phyloP scores from a whole-genome alignment of 2,329 filamentous ascomycete genomes.

The Fusarium solani-melongenae region DNA sequence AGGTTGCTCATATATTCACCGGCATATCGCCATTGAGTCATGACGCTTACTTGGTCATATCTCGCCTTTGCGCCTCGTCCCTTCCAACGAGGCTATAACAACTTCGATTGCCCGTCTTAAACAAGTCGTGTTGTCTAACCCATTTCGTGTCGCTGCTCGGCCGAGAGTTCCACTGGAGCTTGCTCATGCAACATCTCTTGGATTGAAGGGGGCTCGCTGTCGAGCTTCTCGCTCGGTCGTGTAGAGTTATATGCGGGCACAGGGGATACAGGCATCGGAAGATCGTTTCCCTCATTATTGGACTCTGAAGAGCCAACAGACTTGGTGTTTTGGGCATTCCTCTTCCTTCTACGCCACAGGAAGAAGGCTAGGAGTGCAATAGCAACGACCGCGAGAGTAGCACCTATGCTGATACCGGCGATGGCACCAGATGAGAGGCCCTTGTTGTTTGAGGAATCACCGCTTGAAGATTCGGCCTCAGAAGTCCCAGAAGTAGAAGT shows the following conservation, averaged over 20 bases:
- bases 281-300: not conserved
- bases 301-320: not conserved
- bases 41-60: not conserved
- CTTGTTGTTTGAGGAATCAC: not conserved
- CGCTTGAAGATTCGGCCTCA: not conserved
- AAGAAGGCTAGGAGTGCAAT: constrained; percentile 12
- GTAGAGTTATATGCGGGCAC: not conserved
- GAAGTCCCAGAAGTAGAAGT: not conserved
- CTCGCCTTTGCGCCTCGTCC: not conserved
- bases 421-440: constrained; percentile 19
- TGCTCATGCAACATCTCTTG: constrained; percentile 10
- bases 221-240: not conserved
- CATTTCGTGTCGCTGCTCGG: constrained; percentile 10
- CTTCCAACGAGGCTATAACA: not conserved
- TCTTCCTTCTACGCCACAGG: constrained; percentile 21
- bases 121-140: not conserved
- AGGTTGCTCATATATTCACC: not conserved
- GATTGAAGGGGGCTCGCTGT: not conserved
- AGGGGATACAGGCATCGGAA: not conserved
- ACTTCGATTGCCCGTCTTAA: not conserved
- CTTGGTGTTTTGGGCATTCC: not conserved
- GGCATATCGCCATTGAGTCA: not conserved
- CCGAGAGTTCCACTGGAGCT: not conserved
- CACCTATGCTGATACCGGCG: constrained; percentile 12
- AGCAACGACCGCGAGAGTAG: constrained; percentile 8